A percentile compares a stretch with the other conserved stretches of the same genome.
Conservation (phyloP, 805 yeast species). For the Lipomyces mesembrius region DNA sequence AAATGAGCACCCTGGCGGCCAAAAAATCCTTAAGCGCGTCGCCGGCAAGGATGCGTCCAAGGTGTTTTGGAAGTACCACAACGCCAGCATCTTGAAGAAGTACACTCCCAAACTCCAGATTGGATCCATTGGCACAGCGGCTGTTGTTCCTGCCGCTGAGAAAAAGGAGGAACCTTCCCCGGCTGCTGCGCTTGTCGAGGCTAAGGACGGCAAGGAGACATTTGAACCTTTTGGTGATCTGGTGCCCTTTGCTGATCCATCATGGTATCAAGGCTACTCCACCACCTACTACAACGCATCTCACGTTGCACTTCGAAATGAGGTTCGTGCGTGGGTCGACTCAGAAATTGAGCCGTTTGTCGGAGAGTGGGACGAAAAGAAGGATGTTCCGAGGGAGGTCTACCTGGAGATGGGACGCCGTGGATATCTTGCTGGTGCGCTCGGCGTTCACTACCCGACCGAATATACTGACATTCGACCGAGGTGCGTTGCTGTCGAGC, state of each 20-base stretch:
- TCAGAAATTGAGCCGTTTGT: slow-evolving; percentile 48
- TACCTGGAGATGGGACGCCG: slow-evolving; percentile 46
- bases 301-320: slow-evolving; percentile 49
- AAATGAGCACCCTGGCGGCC: slow-evolving; percentile 80
- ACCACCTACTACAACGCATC: slow-evolving; percentile 49
- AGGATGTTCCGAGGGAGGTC: slow-evolving; percentile 43
- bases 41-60: slow-evolving; percentile 77
- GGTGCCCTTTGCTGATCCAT: slow-evolving; percentile 50
- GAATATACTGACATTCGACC: slow-evolving; percentile 47
- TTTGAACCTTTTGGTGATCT: slow-evolving; percentile 40
- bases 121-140: slow-evolving; percentile 34
- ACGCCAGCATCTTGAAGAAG: slow-evolving; percentile 41
- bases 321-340: slow-evolving; percentile 49
- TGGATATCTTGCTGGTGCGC: slow-evolving; percentile 50
- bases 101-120: slow-evolving; percentile 39
- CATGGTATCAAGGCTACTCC: slow-evolving; percentile 49
- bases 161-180: slow-evolving; percentile 16
- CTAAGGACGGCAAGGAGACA: slow-evolving; percentile 7
- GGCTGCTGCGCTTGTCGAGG: slow-evolving; percentile 6
- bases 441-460: slow-evolving; percentile 47
- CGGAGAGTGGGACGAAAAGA: slow-evolving; percentile 51
- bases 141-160: slow-evolving; percentile 17
- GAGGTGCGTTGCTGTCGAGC: slow-evolving; percentile 48
- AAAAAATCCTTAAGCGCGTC: slow-evolving; percentile 73
- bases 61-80: slow-evolving; percentile 60